phyloP scores from a whole-genome alignment of 768 basidiomycete genomes.

The Russula virescens region DNA sequence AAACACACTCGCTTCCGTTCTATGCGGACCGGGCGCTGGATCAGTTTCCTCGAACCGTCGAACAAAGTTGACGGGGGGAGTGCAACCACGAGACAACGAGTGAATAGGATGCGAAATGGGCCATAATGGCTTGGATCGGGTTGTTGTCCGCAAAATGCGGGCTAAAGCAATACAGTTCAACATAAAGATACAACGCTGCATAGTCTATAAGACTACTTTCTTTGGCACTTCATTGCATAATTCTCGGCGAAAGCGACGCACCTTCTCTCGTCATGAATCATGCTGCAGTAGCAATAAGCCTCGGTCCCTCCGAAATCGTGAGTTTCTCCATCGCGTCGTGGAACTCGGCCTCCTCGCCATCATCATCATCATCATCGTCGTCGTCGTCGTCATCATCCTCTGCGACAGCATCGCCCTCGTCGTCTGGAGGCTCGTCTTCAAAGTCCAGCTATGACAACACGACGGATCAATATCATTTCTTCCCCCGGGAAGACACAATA shows the following conservation, averaged over 20 bases:
- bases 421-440: constrained; percentile 66
- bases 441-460: constrained; percentile 59
- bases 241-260: not conserved
- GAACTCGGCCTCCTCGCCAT: constrained; percentile 39
- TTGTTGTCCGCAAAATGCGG: no score
- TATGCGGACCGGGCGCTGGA: no score
- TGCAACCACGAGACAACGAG: no score
- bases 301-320: constrained; percentile 38
- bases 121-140: no score
- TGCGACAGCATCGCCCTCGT: constrained; percentile 32
- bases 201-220: not conserved
- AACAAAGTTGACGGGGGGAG: no score
- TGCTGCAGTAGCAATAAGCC: constrained; percentile 26
- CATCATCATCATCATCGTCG: constrained; percentile 16
- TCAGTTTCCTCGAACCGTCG: no score
- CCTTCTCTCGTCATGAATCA: constrained; percentile 23
- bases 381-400: constrained; percentile 23
- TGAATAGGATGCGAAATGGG: no score
- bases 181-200: not conserved
- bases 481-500: not conserved
- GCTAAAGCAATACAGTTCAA: not conserved
- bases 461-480: not conserved
- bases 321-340: constrained; percentile 67
- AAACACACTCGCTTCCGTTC: no score
- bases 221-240: not conserved